These are phyloP conservation scores for Stephanocyclus meneghinianus DNA, from an alignment of 352 stramenopile genomes.

Conservation along the genomic window DNA sequence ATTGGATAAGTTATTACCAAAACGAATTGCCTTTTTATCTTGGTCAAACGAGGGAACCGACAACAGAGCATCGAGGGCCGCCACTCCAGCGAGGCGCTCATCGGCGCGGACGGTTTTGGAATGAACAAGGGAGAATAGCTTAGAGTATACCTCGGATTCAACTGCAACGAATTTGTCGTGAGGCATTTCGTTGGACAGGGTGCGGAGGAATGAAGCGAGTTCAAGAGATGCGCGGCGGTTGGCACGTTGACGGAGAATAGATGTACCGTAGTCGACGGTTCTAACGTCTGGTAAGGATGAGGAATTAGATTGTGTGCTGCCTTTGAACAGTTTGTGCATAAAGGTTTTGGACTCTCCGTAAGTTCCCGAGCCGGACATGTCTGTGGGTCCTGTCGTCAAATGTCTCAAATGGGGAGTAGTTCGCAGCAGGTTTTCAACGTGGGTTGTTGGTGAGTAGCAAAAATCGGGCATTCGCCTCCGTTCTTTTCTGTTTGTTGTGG, in stretches of 20 bases:
- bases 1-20: conserved; percentile 78
- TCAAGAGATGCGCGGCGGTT: conserved; percentile 66
- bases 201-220: conserved; percentile 73
- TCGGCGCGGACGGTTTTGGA: conserved; percentile 44
- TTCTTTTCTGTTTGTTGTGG: not conserved
- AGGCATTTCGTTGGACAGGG: conserved; percentile 79
- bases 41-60: conserved; percentile 71
- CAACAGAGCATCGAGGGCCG: conserved; percentile 71
- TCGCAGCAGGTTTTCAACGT: conserved; percentile 71
- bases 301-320: conserved; percentile 9
- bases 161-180: conserved; percentile 75
- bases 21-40: conserved; percentile 79
- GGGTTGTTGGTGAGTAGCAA: conserved; percentile 54
- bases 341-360: conserved; percentile 50
- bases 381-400: conserved; percentile 62
- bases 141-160: conserved; percentile 79
- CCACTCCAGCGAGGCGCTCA: conserved; percentile 75
- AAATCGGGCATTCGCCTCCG: conserved; percentile 34
- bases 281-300: not conserved
- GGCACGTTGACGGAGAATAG: conserved; percentile 55
- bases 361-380: conserved; percentile 61
- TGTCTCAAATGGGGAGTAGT: conserved; percentile 75
- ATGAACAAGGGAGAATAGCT: conserved; percentile 77
- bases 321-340: conserved; percentile 32
- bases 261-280: conserved; percentile 61